A percentile compares a stretch with the other conserved stretches of the same genome.
These are phyloP conservation scores for Auxenochlorella pyrenoidosa DNA, from an alignment of 139 green algal species.

Conservation along the genomic window DNA sequence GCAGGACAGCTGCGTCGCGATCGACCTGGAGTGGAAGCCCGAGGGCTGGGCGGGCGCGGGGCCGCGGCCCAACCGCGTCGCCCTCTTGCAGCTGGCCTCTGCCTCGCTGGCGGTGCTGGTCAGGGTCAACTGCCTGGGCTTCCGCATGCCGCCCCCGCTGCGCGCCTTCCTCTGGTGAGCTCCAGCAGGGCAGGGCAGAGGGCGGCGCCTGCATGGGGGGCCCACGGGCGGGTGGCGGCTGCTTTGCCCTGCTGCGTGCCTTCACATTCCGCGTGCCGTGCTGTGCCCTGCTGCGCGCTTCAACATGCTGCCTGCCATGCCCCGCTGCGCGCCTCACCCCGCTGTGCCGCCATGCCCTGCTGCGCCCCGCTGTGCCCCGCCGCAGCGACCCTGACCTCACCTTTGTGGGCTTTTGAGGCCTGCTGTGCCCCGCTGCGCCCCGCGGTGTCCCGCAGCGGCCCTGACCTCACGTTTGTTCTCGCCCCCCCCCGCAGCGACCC, in stretches of 20 bases:
- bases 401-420: slow-evolving; percentile 51
- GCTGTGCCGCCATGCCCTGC: not conserved
- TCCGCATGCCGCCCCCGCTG: slow-evolving; percentile 34
- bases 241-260: not conserved
- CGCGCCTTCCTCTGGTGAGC: slow-evolving; percentile 33
- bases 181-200: not conserved
- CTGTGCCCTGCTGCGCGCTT: not conserved
- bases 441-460: no score
- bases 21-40: slow-evolving; percentile 54
- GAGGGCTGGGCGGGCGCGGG: slow-evolving; percentile 21
- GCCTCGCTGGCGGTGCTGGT: slow-evolving; percentile 37
- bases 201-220: no score
- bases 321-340: not conserved
- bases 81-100: slow-evolving; percentile 49
- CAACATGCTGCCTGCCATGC: not conserved
- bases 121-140: slow-evolving; percentile 13
- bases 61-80: slow-evolving; percentile 19
- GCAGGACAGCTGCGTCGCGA: slow-evolving; percentile 40
- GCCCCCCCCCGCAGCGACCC: slow-evolving; percentile 24
- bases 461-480: no score
- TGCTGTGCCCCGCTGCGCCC: no score
- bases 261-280: not conserved
- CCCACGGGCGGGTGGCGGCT: no score
- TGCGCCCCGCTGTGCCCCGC: no score
- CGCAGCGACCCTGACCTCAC: slow-evolving; percentile 36